Conservation (phyloP, 1,284 basidiomycete species). For the Cystobasidium pallidum region DNA sequence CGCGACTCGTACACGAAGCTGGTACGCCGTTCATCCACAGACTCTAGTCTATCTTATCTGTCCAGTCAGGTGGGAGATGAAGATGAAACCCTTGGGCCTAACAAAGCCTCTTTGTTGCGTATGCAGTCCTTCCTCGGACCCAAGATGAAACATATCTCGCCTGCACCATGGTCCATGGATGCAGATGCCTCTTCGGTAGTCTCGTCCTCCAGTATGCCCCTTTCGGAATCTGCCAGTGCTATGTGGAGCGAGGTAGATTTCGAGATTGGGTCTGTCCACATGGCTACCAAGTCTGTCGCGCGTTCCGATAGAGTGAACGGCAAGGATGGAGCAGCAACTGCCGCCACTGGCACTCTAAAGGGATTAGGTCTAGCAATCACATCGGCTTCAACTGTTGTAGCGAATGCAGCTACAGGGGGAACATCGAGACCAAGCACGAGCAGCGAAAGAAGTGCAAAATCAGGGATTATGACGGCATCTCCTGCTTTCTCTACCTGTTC, state of each 20-base stretch:
- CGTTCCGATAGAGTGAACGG: constrained; percentile 21
- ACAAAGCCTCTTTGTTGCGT: constrained; percentile 37
- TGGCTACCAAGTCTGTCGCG: constrained; percentile 33
- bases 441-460: constrained; percentile 22
- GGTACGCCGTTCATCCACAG: constrained; percentile 19
- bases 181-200: not conserved
- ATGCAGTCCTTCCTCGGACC: constrained; percentile 47
- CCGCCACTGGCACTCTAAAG: constrained; percentile 27
- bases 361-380: constrained; percentile 35
- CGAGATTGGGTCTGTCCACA: constrained; percentile 32
- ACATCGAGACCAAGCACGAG: constrained; percentile 19
- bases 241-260: constrained; percentile 36
- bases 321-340: constrained; percentile 13
- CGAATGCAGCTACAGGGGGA: constrained; percentile 7
- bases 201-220: not conserved
- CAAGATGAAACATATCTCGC: constrained; percentile 45
- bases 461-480: constrained; percentile 28
- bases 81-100: constrained; percentile 13
- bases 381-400: constrained; percentile 6
- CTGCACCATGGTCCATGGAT: constrained; percentile 44
- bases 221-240: constrained; percentile 3
- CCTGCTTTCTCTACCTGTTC: constrained; percentile 24
- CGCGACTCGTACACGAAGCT: not conserved
- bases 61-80: constrained; percentile 28
- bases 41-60: constrained; percentile 27